Conservation (phyloP, 371 early-diverging fungal genomes). For the Haplosporangium sp. region DNA sequence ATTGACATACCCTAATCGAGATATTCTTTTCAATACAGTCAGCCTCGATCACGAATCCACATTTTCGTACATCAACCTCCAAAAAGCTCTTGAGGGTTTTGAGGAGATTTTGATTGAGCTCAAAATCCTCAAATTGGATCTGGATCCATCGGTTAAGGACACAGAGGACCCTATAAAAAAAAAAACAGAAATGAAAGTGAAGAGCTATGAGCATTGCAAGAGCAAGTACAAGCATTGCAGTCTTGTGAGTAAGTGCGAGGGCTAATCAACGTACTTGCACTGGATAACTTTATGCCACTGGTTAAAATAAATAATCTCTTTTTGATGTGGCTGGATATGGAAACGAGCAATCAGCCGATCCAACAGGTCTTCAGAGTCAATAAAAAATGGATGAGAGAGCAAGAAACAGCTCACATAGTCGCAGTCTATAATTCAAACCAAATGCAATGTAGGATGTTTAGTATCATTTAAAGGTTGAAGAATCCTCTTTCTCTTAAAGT, state of each 20-base stretch:
- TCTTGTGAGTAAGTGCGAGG: not conserved
- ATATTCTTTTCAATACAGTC: slow-evolving; percentile 51
- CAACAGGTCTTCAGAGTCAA: slow-evolving; percentile 63
- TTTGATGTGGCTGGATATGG: slow-evolving; percentile 62
- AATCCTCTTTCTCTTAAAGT: too few relatives aligned
- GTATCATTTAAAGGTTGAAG: too few relatives aligned
- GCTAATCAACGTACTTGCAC: slow-evolving; percentile 65
- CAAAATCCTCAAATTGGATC: slow-evolving; percentile 71
- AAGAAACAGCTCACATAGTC: slow-evolving; percentile 75
- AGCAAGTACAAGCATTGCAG: not conserved
- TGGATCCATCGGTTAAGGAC: slow-evolving; percentile 73
- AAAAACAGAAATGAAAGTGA: not conserved
- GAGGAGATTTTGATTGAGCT: slow-evolving; percentile 56
- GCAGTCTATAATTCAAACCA: slow-evolving; percentile 50
- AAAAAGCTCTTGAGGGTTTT: slow-evolving; percentile 58
- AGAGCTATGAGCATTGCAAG: not conserved
- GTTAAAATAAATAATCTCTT: slow-evolving; percentile 64
- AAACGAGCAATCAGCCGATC: slow-evolving; percentile 68
- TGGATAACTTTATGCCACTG: slow-evolving; percentile 76
- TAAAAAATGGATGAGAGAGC: slow-evolving; percentile 67
- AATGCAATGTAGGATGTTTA: too few relatives aligned
- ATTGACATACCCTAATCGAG: slow-evolving; percentile 46
- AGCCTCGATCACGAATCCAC: slow-evolving; percentile 59
- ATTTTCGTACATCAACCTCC: slow-evolving; percentile 42
- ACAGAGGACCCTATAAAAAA: slow-evolving; percentile 62